A percentile compares a stretch with the other conserved stretches of the same genome.
phyloP scores from a whole-genome alignment of 164 flowering plant genomes.

The Chimonanthus praecox region DNA sequence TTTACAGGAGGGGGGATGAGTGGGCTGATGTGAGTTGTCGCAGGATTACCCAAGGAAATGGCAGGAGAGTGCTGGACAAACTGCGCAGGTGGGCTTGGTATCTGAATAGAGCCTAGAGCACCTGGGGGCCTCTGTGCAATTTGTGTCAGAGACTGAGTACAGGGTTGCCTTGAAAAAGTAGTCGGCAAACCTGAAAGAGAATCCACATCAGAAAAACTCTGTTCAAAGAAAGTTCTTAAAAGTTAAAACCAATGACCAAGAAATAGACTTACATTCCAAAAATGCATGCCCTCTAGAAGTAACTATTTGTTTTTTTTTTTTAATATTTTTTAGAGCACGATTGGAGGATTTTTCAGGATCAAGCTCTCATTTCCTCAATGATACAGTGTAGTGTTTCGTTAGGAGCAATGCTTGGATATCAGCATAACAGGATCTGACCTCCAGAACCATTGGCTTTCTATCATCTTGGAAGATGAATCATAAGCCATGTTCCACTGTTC shows the following conservation, averaged over 20 bases:
- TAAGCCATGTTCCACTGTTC: too few species aligned
- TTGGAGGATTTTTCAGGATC: too few species aligned
- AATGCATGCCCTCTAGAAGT: not conserved
- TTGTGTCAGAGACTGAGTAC: constrained; percentile 5
- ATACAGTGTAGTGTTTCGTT: not conserved
- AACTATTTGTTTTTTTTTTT: too few species aligned
- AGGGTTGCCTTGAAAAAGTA: constrained; percentile 25
- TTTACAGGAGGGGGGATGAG: constrained; percentile 9
- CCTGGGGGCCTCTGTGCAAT: constrained; percentile 15
- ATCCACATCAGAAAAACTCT: constrained; percentile 3
- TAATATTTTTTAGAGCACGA: too few species aligned
- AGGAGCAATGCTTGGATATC: not conserved
- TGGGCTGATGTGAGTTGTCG: constrained; percentile 3
- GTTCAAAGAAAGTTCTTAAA: not conserved
- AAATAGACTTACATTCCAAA: too few species aligned
- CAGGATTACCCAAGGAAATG: not conserved
- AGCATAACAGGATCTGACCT: too few species aligned
- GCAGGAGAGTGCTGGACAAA: not conserved
- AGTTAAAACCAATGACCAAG: not conserved
- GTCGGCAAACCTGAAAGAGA: constrained; percentile 14
- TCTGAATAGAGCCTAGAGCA: not conserved
- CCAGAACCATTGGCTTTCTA: too few species aligned
- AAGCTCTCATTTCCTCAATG: too few species aligned
- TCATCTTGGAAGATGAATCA: too few species aligned
- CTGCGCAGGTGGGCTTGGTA: constrained; percentile 7